Conservation (phyloP, 805 yeast species). For the Candida ponderosae region DNA sequence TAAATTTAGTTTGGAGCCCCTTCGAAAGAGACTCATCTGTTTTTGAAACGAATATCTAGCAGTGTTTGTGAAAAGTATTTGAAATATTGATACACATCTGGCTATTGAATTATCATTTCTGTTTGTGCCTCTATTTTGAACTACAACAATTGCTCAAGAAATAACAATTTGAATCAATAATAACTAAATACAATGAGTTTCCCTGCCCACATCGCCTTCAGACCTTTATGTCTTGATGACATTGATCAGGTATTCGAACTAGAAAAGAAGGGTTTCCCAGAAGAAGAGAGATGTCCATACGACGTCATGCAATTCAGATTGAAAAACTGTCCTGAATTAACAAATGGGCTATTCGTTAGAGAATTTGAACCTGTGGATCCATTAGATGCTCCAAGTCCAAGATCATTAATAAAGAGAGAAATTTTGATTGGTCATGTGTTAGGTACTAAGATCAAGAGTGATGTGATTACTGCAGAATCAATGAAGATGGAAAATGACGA, state of each 20-base stretch:
- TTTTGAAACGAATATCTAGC: too few relatives aligned
- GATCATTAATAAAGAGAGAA: slow-evolving; percentile 47
- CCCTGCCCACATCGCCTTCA: slow-evolving; percentile 56
- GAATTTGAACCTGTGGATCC: slow-evolving; percentile 32
- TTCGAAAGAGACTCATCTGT: too few relatives aligned
- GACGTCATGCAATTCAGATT: slow-evolving; percentile 65
- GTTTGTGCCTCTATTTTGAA: too few relatives aligned
- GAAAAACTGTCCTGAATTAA: slow-evolving; percentile 79
- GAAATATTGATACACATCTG: too few relatives aligned
- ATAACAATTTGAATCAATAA: too few relatives aligned
- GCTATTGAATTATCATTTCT: too few relatives aligned
- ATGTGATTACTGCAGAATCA: slow-evolving; percentile 43
- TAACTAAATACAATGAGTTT: slow-evolving; percentile 12
- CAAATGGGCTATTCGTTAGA: slow-evolving; percentile 81
- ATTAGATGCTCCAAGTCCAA: slow-evolving; percentile 20
- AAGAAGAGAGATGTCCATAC: slow-evolving; percentile 57
- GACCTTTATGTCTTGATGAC: slow-evolving; percentile 79
- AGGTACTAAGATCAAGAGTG: slow-evolving; percentile 59
- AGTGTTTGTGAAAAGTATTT: too few relatives aligned
- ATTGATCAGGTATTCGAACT: slow-evolving; percentile 49
- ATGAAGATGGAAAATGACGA: slow-evolving; percentile 73
- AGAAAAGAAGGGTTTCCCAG: slow-evolving; percentile 66
- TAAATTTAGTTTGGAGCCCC: too few relatives aligned
- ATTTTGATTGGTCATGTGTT: slow-evolving; percentile 72
- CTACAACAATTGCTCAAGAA: too few relatives aligned